Base-by-base conservation (phyloP, 768 basidiomycete species). In the Tricholoma sp. region DNA sequence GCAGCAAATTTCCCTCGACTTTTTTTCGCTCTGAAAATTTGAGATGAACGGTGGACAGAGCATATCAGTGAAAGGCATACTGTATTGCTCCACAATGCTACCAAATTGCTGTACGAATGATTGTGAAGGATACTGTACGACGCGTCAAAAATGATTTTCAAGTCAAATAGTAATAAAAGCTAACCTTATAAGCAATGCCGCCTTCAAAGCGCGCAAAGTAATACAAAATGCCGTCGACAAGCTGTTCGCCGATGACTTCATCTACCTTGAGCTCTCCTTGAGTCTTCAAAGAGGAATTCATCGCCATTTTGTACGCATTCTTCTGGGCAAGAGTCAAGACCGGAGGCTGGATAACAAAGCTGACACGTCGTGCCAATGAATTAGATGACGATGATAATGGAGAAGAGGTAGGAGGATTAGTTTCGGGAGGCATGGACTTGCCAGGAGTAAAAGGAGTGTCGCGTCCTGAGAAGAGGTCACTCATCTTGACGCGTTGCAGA, bases 201-300 rank as follows among this genome's bases (percentile, higher is more conserved):
- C 78, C 78, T 45, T 71, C 68, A 59, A 77, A 80, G 34, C 80
- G 77, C 42, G 82, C 88, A 68, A 79, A 91, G 65, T 84, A 89
- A 63, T 76, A 86, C 15, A 73, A 64, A n/a, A 67, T 64, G 18
- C 60, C 63, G 6, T 64, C 69, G 4, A 76, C 69, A 10, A 60
- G 52, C 57, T 79, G 77, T 65, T 88, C 84, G 6, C 86, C 86
- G 57, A 89, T 77, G 28, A 90, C 73, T 58, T 80, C 75, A 57
- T 73, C 70, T 7, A 74, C 57, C 15, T 63, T 60, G n/a, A 74
- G 63, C 39, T 74, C 68, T 1, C 69, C 55, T 37, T 73, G 68
- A 5, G 63, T 52, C 48, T 61, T 69, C 29, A 77, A 68, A 45
- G 72, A 70, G 47, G 65, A 67, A 37, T 70, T 69, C 11, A 68